Evolutionary conservation across 1,284 basidiomycete species (phyloP).

Genomic region (Tilletia horrida): DNA sequence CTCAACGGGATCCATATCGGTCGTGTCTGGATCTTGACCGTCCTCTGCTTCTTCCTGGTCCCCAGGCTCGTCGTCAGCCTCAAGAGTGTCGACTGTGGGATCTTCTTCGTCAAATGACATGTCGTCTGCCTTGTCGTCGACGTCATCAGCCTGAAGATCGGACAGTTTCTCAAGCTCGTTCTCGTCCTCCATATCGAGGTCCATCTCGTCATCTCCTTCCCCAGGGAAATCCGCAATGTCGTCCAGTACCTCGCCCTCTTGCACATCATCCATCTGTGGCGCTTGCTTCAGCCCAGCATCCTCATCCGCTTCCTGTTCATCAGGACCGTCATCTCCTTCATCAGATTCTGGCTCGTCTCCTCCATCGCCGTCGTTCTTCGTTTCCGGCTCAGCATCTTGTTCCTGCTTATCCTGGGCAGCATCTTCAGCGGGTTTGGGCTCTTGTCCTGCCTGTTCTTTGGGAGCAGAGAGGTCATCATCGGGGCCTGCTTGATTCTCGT

Average conservation of each 20-base stretch:
- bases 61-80: slow-evolving; percentile 11
- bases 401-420: slow-evolving; percentile 61
- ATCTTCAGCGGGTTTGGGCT: slow-evolving; percentile 48
- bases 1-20: slow-evolving; percentile 28
- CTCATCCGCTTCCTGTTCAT: slow-evolving; percentile 15
- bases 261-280: slow-evolving; percentile 48
- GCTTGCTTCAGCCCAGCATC: slow-evolving; percentile 40
- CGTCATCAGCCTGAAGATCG: slow-evolving; percentile 18
- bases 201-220: slow-evolving; percentile 35
- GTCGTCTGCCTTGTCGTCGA: slow-evolving; percentile 20
- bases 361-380: slow-evolving; percentile 24
- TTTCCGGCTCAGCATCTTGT: slow-evolving; percentile 24
- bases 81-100: slow-evolving; percentile 34
- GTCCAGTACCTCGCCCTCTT: slow-evolving; percentile 24
- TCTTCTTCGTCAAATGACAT: slow-evolving; percentile 43
- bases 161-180: background rate
- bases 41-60: slow-evolving; percentile 5
- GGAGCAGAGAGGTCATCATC: slow-evolving; percentile 33
- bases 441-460: slow-evolving; percentile 31
- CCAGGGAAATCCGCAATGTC: slow-evolving; percentile 26
- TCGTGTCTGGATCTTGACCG: slow-evolving; percentile 9
- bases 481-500: slow-evolving; percentile 52
- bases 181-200: slow-evolving; percentile 43
- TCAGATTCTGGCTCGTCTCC: slow-evolving; percentile 12
- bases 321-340: slow-evolving; percentile 24